A percentile compares a stretch with the other conserved stretches of the same genome.
Conservation (phyloP, 352 stramenopile species). For the Globisporangium nodosum region DNA sequence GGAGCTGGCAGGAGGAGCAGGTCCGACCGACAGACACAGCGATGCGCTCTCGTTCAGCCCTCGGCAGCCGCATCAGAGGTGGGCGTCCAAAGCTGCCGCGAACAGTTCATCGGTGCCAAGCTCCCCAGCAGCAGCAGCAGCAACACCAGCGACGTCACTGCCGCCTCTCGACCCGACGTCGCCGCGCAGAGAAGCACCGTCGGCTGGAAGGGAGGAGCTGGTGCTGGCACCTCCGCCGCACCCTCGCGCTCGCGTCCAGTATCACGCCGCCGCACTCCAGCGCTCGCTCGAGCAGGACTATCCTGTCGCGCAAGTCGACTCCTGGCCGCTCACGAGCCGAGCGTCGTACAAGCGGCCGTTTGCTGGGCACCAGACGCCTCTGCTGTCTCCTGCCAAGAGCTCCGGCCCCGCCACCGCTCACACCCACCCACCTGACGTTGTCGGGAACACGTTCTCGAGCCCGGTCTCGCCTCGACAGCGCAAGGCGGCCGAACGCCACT, state of each 20-base stretch:
- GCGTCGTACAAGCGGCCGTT: slow-evolving; percentile 8
- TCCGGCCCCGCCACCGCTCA: not conserved
- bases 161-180: slow-evolving; percentile 1
- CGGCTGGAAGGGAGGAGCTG: not conserved
- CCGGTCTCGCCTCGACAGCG: slow-evolving; percentile 15
- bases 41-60: not conserved
- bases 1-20: not conserved
- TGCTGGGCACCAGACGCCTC: not conserved
- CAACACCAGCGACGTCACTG: not conserved
- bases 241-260: too few species aligned
- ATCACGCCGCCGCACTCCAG: not conserved
- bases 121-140: not conserved
- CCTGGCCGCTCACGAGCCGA: slow-evolving; percentile 29
- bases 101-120: not conserved
- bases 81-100: not conserved
- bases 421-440: not conserved
- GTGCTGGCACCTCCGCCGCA: not conserved
- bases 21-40: not conserved
- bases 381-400: not conserved
- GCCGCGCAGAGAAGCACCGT: not conserved
- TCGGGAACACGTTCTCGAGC: not conserved
- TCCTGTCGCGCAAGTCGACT: slow-evolving; percentile 26
- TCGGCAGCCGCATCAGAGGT: not conserved
- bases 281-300: slow-evolving; percentile 14
- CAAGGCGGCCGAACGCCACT: slow-evolving; percentile 20